These are phyloP conservation scores for Sphenostylis stenocarpa DNA, from an alignment of 306 rosid genomes.

Conservation along the genomic window DNA sequence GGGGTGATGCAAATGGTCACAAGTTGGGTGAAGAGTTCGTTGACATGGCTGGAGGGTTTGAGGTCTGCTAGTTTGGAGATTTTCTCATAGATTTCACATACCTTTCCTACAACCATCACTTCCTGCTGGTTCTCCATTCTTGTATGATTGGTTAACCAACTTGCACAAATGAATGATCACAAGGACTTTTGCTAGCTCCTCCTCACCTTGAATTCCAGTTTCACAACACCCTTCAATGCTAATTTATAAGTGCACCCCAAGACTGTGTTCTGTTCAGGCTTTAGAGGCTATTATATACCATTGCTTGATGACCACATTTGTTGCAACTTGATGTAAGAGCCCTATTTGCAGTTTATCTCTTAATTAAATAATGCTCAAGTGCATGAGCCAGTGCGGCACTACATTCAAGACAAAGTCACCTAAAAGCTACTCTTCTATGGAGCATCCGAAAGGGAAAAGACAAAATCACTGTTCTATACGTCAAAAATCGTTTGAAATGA, in stretches of 20 bases:
- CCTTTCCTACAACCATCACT: slow-evolving; percentile 39
- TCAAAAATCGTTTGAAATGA: background rate
- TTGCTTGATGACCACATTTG: background rate
- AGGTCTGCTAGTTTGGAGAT: slow-evolving; percentile 54
- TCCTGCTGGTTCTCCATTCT: slow-evolving; percentile 55
- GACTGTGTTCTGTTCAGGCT: slow-evolving; percentile 13
- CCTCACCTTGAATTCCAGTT: background rate
- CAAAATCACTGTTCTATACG: background rate
- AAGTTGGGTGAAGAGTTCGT: slow-evolving; percentile 64
- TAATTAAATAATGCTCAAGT: slow-evolving; percentile 19
- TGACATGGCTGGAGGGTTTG: slow-evolving; percentile 66
- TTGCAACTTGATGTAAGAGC: slow-evolving; percentile 27
- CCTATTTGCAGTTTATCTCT: slow-evolving; percentile 12
- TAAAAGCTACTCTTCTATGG: background rate
- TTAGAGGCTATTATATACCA: slow-evolving; percentile 6
- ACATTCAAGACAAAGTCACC: slow-evolving; percentile 23
- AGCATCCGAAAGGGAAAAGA: slow-evolving; percentile 5
- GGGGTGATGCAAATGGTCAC: slow-evolving; percentile 61
- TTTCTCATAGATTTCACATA: slow-evolving; percentile 50
- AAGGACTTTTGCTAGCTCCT: background rate
- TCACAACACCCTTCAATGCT: slow-evolving; percentile 3
- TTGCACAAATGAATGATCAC: background rate
- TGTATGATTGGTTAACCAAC: background rate
- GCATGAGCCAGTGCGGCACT: slow-evolving; percentile 29
- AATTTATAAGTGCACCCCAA: slow-evolving; percentile 9